Base-by-base conservation (phyloP, 2,329 filamentous ascomycete species). In the Epichloe gansuensis region DNA sequence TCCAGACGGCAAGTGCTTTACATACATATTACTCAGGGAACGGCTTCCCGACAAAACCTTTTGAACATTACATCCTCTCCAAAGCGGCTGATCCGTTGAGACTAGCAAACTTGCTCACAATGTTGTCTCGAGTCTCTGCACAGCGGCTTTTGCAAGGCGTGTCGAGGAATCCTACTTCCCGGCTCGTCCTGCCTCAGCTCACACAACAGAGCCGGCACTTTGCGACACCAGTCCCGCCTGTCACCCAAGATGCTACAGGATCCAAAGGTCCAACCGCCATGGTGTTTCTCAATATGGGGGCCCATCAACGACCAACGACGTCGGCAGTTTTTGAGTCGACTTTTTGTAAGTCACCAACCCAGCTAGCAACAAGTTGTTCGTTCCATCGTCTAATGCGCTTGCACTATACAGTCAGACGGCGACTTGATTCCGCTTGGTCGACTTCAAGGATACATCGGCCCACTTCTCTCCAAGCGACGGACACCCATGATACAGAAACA, bases 251-350 rank as follows among this genome's bases (percentile, higher is more conserved):
- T 76, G 75, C 79, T 6, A 80, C 80, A 1, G 80, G 78, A 12
- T 78, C 77, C 43, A 76, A 88, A 64, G 91, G 91, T 0, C 90
- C 91, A 7, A 98, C 93, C 4, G 93, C 93, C 44, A 97, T 98
- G 82, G 93, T 98, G 13, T 96, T 98, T 65, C 81, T 98, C 72
- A 98, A 98, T 71, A 98, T 98, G 93, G 93, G 93, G 93, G 93
- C 0, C 93, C 93, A 3, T 87, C 88, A 1, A 95, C 87, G 4
- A 86, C 85, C 4, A 81, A 84, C 59, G 90, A 98, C 72, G 93
- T 98, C 38, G 84, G 85, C 61, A 82, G 85, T 69, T 98, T 65
- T 73, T 98, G 47, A 93, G 86, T 67, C 83, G 91, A 61, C 75
- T 98, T 60, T 98, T 98, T 72, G 91, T 95, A 79, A 54, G 86